These are phyloP conservation scores for Mangifera indica DNA, from an alignment of 345 rosid genomes.

Conservation along the genomic window DNA sequence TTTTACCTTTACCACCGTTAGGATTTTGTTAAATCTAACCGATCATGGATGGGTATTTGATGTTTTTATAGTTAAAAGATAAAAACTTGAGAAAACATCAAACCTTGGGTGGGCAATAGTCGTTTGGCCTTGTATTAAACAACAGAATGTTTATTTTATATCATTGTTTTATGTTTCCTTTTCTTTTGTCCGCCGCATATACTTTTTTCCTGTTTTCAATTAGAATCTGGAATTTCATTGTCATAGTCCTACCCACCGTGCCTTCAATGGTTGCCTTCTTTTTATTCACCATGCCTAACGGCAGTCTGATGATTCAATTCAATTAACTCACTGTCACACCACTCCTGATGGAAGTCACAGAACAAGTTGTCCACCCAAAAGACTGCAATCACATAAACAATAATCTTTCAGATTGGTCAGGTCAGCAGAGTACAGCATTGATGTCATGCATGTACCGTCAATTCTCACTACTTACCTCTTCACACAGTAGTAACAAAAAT, in stretches of 20 bases:
- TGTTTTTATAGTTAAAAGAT: too few species aligned
- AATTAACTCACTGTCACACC: constrained; percentile 34
- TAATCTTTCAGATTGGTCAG: background rate
- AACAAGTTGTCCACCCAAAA: constrained; percentile 84
- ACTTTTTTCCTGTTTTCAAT: background rate
- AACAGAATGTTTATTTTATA: too few species aligned
- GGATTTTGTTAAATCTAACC: too few species aligned
- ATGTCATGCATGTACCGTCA: background rate
- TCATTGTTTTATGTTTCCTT: too few species aligned
- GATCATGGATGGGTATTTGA: too few species aligned
- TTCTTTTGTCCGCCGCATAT: too few species aligned
- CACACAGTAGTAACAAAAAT: constrained; percentile 86
- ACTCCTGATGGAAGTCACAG: constrained; percentile 92
- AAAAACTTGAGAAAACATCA: too few species aligned
- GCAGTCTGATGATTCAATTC: background rate
- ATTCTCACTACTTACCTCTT: constrained; percentile 46
- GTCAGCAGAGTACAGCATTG: background rate
- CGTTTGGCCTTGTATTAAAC: too few species aligned
- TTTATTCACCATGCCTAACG: background rate
- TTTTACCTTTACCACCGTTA: too few species aligned
- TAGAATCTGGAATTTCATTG: background rate
- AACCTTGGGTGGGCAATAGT: too few species aligned
- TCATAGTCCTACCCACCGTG: background rate
- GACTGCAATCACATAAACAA: constrained; percentile 39
- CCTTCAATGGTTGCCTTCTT: background rate